These are phyloP conservation scores for Penicillium desertorum DNA, from an alignment of 495 filamentous ascomycete species.

Conservation along the genomic window DNA sequence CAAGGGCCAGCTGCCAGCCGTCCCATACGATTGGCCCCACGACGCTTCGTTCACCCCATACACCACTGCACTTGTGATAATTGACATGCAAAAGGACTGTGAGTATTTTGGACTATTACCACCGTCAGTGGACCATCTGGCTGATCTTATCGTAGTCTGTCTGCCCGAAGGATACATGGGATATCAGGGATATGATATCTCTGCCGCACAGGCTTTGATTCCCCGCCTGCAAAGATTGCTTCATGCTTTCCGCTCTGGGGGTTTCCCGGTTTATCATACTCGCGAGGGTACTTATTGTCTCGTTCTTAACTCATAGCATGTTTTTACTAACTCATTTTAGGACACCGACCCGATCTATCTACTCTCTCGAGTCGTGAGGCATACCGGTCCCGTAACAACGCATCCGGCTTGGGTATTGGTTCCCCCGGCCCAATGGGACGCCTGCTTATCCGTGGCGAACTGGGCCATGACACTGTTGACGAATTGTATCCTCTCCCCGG, in stretches of 20 bases:
- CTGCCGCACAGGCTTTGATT: conserved; percentile 52
- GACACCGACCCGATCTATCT: conserved; percentile 62
- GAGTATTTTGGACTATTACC: conserved; percentile 22
- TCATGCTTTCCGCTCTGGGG: conserved; percentile 54
- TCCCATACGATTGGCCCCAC: conserved; percentile 65
- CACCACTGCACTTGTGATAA: conserved; percentile 65
- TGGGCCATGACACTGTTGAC: conserved; percentile 60
- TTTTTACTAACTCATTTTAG: conserved; percentile 32
- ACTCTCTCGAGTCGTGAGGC: conserved; percentile 58
- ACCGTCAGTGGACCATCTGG: background rate
- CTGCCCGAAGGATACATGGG: conserved; percentile 57
- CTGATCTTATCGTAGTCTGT: conserved; percentile 48
- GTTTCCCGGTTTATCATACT: conserved; percentile 66
- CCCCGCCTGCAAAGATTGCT: conserved; percentile 56
- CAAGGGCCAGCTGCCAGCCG: conserved; percentile 48
- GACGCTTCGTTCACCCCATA: conserved; percentile 54
- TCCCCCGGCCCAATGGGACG: conserved; percentile 61
- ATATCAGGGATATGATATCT: conserved; percentile 59
- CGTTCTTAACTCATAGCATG: background rate
- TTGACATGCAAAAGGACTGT: conserved; percentile 76
- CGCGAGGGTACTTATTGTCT: conserved; percentile 49
- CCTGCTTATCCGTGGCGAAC: conserved; percentile 62
- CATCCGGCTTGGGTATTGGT: conserved; percentile 57
- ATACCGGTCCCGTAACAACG: conserved; percentile 55
- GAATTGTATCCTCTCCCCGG: conserved; percentile 55